These are phyloP conservation scores for Fragosphaeria purpurea DNA, from an alignment of 2,329 filamentous ascomycete species.

Conservation along the genomic window DNA sequence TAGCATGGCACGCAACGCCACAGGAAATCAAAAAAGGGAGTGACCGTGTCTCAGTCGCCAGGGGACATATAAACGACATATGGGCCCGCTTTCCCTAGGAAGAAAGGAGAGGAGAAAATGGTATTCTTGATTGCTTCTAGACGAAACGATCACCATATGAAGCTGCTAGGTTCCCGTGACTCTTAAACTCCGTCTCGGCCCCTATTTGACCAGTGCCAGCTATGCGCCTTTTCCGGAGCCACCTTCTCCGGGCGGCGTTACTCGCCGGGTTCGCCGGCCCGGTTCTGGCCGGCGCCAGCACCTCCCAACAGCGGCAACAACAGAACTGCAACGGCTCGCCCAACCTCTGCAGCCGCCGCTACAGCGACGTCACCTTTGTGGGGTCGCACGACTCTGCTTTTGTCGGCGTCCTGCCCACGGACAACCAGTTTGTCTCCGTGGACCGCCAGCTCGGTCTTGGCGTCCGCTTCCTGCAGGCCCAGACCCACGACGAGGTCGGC, in stretches of 20 bases:
- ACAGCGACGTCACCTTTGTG: constrained; percentile 50
- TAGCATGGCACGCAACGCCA: too few relatives aligned
- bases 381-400: constrained; percentile 59
- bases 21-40: too few relatives aligned
- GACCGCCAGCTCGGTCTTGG: constrained; percentile 49
- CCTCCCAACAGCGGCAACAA: background rate
- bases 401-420: constrained; percentile 39
- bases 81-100: too few relatives aligned
- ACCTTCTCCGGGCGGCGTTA: background rate
- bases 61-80: too few relatives aligned
- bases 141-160: too few relatives aligned
- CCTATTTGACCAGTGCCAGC: too few relatives aligned
- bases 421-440: constrained; percentile 53
- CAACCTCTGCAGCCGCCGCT: constrained; percentile 44
- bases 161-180: too few relatives aligned
- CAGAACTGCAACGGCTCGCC: constrained; percentile 46
- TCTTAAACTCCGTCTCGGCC: too few relatives aligned
- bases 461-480: constrained; percentile 54
- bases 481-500: constrained; percentile 46
- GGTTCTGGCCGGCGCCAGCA: background rate
- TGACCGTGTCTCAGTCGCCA: too few relatives aligned
- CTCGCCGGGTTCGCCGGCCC: background rate
- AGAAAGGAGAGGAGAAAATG: too few relatives aligned
- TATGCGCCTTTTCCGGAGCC: background rate
- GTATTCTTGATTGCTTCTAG: too few relatives aligned